Base-by-base conservation (phyloP, 2,329 filamentous ascomycete genomes). In the Teratosphaeria destructans region DNA sequence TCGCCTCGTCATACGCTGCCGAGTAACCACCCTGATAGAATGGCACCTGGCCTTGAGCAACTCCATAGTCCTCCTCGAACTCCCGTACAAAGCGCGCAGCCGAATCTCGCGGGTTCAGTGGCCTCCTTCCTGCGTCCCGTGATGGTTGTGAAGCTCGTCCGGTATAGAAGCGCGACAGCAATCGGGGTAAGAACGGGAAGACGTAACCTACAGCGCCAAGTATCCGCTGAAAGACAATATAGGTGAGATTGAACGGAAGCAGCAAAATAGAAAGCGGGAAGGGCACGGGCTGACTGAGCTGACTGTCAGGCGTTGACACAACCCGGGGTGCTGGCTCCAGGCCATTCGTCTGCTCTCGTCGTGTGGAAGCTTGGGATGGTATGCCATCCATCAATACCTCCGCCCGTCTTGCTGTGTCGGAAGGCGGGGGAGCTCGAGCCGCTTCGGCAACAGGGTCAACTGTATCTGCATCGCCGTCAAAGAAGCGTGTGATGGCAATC, bases 401-500 rank as follows among this genome's bases (percentile, higher is more conserved):
- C 65, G 81, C 77, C 62, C 87, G 84, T 64, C 89, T 81, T 14
- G 80, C 77, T 60, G 84, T 76, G 63, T 83, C 79, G 54, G 84
- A 82, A 19, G 87, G 85, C 47, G 85, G 79, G 35, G 76, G 70
- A n/a, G 81, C 76, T 61, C 86, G 80, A 56, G 86, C 81, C 60
- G 89, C 89, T 76, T 94, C 90, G 60, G 88, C 87, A 19, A 93
- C 78, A 12, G 85, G 87, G 72, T 95, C 90, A 55, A 90, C 83
- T 4, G 87, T 88, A 74, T 97, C 94, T 3, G 87, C 87, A 76
- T 97, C 94, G 66, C 94, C 94, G 70, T 99, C 94, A 73, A 96
- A 99, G 82, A 97, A 97, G 71, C 95, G 95, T 65, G 94, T 85
- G 64, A 99, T 93, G 60, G 94, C 93, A 68, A 97, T 96, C 87